Evolutionary conservation across 495 filamentous ascomycete genomes (phyloP).

Genomic region (Xeromyces bisporus): DNA sequence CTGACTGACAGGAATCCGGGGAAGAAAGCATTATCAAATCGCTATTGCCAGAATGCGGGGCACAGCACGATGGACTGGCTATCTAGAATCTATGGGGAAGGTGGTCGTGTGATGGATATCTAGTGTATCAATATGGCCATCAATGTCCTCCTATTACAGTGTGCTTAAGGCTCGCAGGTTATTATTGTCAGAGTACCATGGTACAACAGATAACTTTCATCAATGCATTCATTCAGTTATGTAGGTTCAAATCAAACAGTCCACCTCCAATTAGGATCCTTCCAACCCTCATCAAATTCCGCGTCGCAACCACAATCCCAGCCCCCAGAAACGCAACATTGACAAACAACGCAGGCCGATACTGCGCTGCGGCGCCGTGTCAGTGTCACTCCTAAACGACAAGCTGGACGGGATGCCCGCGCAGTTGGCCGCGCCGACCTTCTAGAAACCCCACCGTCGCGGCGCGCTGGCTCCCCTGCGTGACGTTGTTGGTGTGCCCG

Average conservation of each 20-base stretch:
- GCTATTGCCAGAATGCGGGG: no score
- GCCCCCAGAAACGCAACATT: slow-evolving; percentile 46
- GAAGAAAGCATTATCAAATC: no score
- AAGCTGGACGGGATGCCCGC: slow-evolving; percentile 48
- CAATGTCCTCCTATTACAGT: no score
- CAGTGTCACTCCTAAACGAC: slow-evolving; percentile 36
- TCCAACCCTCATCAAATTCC: slow-evolving; percentile 42
- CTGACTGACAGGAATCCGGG: no score
- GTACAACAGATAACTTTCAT: no score
- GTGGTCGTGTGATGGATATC: neutral
- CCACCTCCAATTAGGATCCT: slow-evolving; percentile 5
- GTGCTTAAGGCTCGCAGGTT: no score
- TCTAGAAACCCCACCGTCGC: slow-evolving; percentile 3
- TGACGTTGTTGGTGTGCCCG: slow-evolving; percentile 54
- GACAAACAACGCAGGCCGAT: slow-evolving; percentile 43
- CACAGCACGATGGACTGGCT: no score
- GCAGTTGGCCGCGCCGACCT: slow-evolving; percentile 43
- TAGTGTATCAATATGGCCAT: no score
- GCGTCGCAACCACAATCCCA: slow-evolving; percentile 39
- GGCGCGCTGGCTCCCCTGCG: slow-evolving; percentile 40
- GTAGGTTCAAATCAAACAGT: no score
- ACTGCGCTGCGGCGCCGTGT: slow-evolving; percentile 46
- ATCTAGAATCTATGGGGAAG: neutral
- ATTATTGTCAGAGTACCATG: no score
- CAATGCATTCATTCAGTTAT: no score